Base-by-base conservation (phyloP, 129 eudicot genomes). In the Flaveria bidentis region DNA sequence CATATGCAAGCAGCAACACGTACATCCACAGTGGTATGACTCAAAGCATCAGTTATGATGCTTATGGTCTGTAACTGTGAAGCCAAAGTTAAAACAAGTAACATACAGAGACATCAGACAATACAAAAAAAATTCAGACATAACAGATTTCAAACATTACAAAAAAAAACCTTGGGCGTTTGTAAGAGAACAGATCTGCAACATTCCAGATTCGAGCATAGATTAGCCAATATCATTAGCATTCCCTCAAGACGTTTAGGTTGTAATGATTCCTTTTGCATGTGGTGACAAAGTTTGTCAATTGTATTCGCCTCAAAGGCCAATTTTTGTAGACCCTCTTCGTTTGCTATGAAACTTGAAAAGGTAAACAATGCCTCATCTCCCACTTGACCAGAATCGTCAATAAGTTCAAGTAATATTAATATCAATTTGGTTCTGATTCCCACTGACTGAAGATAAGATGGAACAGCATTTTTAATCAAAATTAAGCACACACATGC, bases 381-480 rank as follows among this genome's bases (percentile, higher is more conserved):
- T 60, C 97, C 99, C 84, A 89, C 92, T 89, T 87, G 96, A 76
- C 89, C 87, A 86, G 90, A 86, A 80, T 95, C 99, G 78, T 91
- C 92, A 66, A 91, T 83, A 85, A 95, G 99, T 81, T 95, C 99
- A 47, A 89, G 88, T 60, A 95, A 86, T 62, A 88, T 77, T 72
- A 72, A 30, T 58, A 95, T 86, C 85, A 95, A 79, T 58, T 88
- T 91, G 41, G 86, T 87, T 83, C 84, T 83, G 49, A 89, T 87
- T 78, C 89, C 88, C 30, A 79, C 67, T 17, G 86, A 91, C 72
- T 89, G 88, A 78, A 86, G 88, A 77, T 82, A 82, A 15, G 87
- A 77, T 62, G 90, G 86, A 58, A 82, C 78, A 53, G 89, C 69
- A 71, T 87, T 91, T 76, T 87, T 86, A 22, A 89, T 77, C 56